Conservation (phyloP, 73 alveolate species). For the Tetrahymena thermophila region DNA sequence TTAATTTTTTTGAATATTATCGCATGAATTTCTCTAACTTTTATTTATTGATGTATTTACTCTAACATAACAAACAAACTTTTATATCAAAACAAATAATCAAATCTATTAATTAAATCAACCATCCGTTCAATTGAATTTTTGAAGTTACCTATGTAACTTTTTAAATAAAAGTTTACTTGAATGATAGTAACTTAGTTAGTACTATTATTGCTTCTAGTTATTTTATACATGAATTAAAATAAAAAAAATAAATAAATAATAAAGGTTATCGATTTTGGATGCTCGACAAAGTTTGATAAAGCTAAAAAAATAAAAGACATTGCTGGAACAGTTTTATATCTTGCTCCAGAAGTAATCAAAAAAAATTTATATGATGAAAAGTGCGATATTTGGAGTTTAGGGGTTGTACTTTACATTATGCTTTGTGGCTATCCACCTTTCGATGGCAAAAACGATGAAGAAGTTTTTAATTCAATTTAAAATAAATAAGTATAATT, state of each 20-base stretch:
- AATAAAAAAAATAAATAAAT: neutral
- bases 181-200: neutral
- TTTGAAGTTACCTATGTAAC: too few species aligned
- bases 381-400: conserved; percentile 94
- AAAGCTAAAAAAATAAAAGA: conserved; percentile 60
- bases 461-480: neutral
- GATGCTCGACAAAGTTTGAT: conserved; percentile 56
- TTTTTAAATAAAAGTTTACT: neutral
- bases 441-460: conserved; percentile 82
- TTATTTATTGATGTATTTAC: too few species aligned
- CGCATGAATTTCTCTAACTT: too few species aligned
- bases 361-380: conserved; percentile 35
- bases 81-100: too few species aligned
- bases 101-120: too few species aligned
- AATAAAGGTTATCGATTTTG: conserved; percentile 90
- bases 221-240: neutral
- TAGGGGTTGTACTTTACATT: conserved; percentile 91
- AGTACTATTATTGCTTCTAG: neutral
- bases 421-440: conserved; percentile 92
- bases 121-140: too few species aligned
- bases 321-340: conserved; percentile 74
- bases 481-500: neutral
- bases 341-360: conserved; percentile 53
- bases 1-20: too few species aligned
- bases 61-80: too few species aligned